Base-by-base conservation (phyloP, 2,329 filamentous ascomycete genomes). In the Hymenoscyphus albidus region DNA sequence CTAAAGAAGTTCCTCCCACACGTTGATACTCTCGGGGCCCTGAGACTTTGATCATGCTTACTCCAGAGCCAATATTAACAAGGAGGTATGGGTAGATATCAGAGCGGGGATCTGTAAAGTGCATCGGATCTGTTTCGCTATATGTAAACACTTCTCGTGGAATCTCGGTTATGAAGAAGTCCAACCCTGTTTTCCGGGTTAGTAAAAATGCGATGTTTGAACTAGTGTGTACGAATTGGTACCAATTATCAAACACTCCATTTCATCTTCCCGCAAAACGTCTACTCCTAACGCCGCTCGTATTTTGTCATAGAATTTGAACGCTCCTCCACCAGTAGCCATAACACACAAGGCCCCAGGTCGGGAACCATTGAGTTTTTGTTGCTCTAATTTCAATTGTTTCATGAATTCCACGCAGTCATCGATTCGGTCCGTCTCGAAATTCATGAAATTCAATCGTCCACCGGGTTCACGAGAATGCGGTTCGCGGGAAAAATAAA, bases 81-180 rank as follows among this genome's bases (percentile, higher is more conserved):
- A 99, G 87, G 55, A 99, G 87, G 76, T 99, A 99, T 2, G 95
- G 95, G 76, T 99, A 98, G 65, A 97, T 92, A 70, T 94, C 88
- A n/a, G 87, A 82, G 56, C 83, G 82, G 1, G 92, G 87, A 66
- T 89, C 86, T 70, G 89, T 87, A 75, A 97, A 98, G 73, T 92
- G 86, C 90, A 97, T 96, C 4, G 93, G 93, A 71, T 95, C 89
- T 40, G 86, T 85, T 76, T 96, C 94, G 75, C 90, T 93, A 78
- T 98, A 98, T 22, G 93, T 97, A 75, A 99, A 99, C 62, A 99
- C 94, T 78, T 99, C 95, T 71, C 90, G 88, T 22, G 95, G 95
- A 65, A 99, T 98, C 76, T 98, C 93, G 69, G 92, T 96, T 75
- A 98, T 98, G 82, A 99, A 98, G 80, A 98, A 99, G 76, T 99